A percentile compares a stretch with the other conserved stretches of the same genome.
Conservation (phyloP, 2,329 filamentous ascomycete genomes). For the Arthroderma sp. region DNA sequence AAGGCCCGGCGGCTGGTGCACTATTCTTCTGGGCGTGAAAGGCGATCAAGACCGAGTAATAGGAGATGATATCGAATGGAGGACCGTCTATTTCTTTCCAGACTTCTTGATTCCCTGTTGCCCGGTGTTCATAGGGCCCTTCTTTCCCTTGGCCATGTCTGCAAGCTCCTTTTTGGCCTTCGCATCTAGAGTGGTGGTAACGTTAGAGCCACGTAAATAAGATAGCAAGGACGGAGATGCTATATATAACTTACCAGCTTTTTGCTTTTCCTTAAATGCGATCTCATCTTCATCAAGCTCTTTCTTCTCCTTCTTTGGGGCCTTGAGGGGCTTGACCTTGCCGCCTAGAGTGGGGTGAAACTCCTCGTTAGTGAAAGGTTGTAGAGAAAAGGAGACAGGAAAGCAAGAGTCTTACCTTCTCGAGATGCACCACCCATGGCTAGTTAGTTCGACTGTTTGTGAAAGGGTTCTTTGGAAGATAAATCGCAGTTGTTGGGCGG, state of each 20-base stretch:
- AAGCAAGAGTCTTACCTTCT: conserved; percentile 42
- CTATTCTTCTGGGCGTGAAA: neutral
- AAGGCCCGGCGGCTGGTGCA: neutral
- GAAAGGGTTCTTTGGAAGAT: neutral
- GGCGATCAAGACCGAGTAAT: neutral
- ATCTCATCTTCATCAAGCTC: conserved; percentile 80
- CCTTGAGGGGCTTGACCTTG: conserved; percentile 77
- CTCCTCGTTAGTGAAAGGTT: neutral
- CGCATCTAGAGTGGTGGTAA: conserved; percentile 48
- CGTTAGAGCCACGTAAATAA: neutral
- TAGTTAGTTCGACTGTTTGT: neutral
- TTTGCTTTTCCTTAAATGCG: conserved; percentile 73
- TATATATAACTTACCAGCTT: conserved; percentile 52
- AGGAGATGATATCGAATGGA: neutral
- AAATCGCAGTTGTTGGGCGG: neutral
- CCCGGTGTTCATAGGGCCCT: conserved; percentile 70
- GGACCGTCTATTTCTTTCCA: conserved; percentile 67
- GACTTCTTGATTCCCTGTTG: conserved; percentile 94
- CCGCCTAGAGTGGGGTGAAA: conserved; percentile 44
- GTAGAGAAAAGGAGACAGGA: neutral
- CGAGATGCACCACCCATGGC: conserved; percentile 56
- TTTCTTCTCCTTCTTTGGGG: conserved; percentile 70
- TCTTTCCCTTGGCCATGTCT: conserved; percentile 69
- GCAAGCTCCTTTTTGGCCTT: conserved; percentile 76
- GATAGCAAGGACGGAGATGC: neutral